Percentiles rank a stretch among this genome's conserved stretches.
Evolutionary conservation across 129 eudicot genomes (phyloP).

Genomic region (Artemisia argyi): DNA sequence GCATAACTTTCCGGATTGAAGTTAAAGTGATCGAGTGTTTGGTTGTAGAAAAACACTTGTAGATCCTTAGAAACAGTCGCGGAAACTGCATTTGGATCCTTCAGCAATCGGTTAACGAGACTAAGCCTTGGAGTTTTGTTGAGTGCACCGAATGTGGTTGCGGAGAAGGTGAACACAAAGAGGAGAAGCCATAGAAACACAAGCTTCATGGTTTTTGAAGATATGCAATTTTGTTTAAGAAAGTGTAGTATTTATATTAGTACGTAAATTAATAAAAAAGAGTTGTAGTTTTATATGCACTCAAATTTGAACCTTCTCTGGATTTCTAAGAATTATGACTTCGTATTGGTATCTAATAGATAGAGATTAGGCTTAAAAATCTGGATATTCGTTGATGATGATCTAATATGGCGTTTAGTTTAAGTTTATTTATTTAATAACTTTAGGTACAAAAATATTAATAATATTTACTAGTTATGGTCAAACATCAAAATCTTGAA

Average conservation of each 20-base stretch:
- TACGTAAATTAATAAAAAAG: not conserved
- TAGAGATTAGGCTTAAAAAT: not conserved
- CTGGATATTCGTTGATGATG: not conserved
- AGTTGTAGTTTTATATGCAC: not conserved
- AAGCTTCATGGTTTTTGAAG: conserved; percentile 10
- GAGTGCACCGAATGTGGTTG: conserved; percentile 14
- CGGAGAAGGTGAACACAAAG: conserved; percentile 17
- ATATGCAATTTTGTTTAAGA: not conserved
- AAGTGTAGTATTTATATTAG: conserved; percentile 29
- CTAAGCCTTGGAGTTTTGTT: conserved; percentile 25
- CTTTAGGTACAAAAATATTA: not conserved
- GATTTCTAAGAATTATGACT: not conserved
- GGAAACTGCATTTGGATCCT: not conserved
- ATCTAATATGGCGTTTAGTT: not conserved
- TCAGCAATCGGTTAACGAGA: conserved; percentile 16
- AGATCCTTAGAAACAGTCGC: conserved; percentile 3
- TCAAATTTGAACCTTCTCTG: not conserved
- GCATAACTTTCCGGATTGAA: conserved; percentile 58
- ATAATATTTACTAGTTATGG: conserved; percentile 10
- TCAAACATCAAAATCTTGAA: conserved; percentile 25
- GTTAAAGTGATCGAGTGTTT: conserved; percentile 80
- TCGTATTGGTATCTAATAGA: not conserved
- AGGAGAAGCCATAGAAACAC: conserved; percentile 21
- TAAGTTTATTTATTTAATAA: not conserved
- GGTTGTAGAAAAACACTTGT: conserved; percentile 37